Evolutionary conservation across 257 asterid species (phyloP).

Genomic region (Hygrophila difformis): DNA sequence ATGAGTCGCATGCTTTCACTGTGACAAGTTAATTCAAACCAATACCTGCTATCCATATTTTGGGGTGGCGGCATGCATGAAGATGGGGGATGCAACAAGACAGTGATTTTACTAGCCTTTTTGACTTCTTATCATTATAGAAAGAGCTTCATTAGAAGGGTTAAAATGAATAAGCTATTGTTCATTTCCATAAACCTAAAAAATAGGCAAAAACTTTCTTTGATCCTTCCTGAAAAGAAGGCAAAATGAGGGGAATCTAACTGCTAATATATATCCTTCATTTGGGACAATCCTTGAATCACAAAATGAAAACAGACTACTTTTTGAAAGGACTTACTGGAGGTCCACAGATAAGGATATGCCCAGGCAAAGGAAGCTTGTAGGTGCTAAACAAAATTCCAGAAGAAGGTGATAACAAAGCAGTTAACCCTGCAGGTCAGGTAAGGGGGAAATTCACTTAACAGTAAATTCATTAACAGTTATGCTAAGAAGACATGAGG

Average conservation of each 20-base stretch:
- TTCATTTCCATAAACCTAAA: neutral
- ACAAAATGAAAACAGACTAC: too few relatives aligned
- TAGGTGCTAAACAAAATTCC: conserved; percentile 47
- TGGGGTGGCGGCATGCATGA: too few relatives aligned
- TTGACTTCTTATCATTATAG: too few relatives aligned
- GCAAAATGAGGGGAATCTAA: conserved; percentile 6
- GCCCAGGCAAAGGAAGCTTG: conserved; percentile 85
- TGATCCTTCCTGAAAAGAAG: neutral
- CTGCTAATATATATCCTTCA: neutral
- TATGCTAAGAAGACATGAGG: conserved; percentile 1
- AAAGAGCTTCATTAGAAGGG: too few relatives aligned
- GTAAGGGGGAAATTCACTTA: neutral
- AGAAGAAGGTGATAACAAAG: conserved; percentile 56
- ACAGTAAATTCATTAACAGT: neutral
- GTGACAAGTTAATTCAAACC: too few relatives aligned
- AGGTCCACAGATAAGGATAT: conserved; percentile 81
- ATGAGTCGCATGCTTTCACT: too few relatives aligned
- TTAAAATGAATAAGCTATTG: neutral
- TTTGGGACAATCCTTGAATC: too few relatives aligned
- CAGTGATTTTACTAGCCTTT: too few relatives aligned
- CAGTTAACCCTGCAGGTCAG: conserved; percentile 55
- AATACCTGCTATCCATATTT: too few relatives aligned
- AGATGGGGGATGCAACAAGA: too few relatives aligned
- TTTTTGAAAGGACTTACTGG: conserved; percentile 80
- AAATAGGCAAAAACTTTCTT: too few relatives aligned